Conservation (phyloP, 306 rosid genomes). For the Gastrolobium bilobum region DNA sequence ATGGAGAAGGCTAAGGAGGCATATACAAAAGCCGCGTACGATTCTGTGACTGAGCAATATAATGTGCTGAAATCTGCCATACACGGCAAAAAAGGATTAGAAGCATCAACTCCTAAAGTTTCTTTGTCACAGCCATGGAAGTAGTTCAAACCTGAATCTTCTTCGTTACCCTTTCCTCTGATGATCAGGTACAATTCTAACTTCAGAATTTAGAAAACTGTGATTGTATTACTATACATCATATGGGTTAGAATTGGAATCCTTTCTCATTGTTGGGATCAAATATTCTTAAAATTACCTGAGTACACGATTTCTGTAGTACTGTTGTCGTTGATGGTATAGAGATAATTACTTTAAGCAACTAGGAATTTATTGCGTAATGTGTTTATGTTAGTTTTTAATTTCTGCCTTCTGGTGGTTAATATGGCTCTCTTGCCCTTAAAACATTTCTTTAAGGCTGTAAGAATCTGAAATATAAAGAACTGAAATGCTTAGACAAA, state of each 20-base stretch:
- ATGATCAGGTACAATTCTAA: conserved; percentile 58
- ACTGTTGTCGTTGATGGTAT: not conserved
- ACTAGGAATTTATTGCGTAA: not conserved
- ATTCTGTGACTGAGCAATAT: conserved; percentile 77
- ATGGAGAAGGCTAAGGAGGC: conserved; percentile 76
- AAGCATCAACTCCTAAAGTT: conserved; percentile 73
- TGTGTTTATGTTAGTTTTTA: not conserved
- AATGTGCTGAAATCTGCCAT: conserved; percentile 82
- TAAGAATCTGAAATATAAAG: conserved; percentile 11
- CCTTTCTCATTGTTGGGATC: conserved; percentile 1
- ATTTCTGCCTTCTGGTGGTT: conserved; percentile 18
- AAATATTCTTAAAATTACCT: not conserved
- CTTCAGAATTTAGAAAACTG: conserved; percentile 33
- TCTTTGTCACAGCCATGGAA: conserved; percentile 91
- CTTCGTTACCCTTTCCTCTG: conserved; percentile 44
- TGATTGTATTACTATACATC: conserved; percentile 17
- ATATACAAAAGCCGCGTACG: conserved; percentile 69
- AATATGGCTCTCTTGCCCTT: not conserved
- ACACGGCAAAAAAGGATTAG: conserved; percentile 68
- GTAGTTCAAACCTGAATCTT: conserved; percentile 55
- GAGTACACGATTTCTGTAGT: not conserved
- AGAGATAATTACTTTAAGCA: conserved; percentile 19
- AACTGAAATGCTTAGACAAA: not conserved
- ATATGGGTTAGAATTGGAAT: conserved; percentile 31
- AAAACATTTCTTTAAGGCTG: not conserved